Evolutionary conservation across 1,139 yeast genomes (phyloP).

Genomic region (Magnusiomyces tetraspermus): DNA sequence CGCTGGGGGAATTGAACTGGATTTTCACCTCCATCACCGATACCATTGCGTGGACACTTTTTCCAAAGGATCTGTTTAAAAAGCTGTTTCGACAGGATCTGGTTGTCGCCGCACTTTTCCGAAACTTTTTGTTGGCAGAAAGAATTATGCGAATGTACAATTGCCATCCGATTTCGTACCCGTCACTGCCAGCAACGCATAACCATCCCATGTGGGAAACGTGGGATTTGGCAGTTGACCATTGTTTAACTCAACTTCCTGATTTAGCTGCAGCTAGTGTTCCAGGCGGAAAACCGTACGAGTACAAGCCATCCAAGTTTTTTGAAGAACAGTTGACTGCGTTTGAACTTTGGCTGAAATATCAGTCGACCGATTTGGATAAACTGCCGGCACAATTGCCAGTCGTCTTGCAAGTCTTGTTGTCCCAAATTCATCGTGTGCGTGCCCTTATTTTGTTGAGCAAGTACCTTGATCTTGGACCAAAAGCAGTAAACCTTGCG

Average conservation of each 20-base stretch:
- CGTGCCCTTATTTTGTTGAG: constrained; percentile 79
- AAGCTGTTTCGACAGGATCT: constrained; percentile 87
- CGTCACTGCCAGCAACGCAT: constrained; percentile 76
- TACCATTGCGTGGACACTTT: constrained; percentile 93
- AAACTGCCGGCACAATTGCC: constrained; percentile 94
- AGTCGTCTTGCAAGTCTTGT: constrained; percentile 78
- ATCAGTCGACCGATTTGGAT: constrained; percentile 59
- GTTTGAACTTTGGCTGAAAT: constrained; percentile 90
- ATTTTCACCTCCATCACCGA: constrained; percentile 97
- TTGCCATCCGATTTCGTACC: constrained; percentile 92
- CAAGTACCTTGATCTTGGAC: constrained; percentile 84
- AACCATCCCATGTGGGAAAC: constrained; percentile 96
- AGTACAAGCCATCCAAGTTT: constrained; percentile 82
- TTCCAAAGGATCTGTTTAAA: constrained; percentile 82
- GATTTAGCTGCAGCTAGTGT: constrained; percentile 31
- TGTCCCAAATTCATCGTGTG: constrained; percentile 89
- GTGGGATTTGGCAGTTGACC: constrained; percentile 96
- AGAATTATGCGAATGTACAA: constrained; percentile 90
- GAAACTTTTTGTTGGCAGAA: constrained; percentile 85
- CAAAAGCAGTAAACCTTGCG: constrained; percentile 94
- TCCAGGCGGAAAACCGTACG: constrained; percentile 30
- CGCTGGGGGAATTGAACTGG: constrained; percentile 94
- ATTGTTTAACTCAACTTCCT: constrained; percentile 56
- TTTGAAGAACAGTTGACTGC: constrained; percentile 95
- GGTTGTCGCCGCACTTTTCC: constrained; percentile 91